A percentile compares a stretch with the other conserved stretches of the same genome.
Evolutionary conservation across 106 monocot species (phyloP).

Genomic region (Cymbidium sinense): DNA sequence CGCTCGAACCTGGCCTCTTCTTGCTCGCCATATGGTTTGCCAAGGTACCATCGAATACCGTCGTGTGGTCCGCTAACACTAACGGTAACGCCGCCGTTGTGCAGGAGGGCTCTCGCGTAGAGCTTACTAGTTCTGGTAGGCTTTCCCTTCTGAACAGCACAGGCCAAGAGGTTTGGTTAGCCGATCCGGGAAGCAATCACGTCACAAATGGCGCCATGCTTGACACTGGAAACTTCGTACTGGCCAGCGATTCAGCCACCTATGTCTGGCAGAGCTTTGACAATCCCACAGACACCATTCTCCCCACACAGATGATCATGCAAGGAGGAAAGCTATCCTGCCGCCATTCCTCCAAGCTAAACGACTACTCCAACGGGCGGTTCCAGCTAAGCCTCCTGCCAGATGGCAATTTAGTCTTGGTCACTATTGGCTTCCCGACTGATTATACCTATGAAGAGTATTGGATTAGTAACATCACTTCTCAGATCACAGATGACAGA

Average conservation of each 20-base stretch:
- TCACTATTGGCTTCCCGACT: background rate
- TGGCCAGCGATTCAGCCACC: background rate
- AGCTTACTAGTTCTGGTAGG: slow-evolving; percentile 1
- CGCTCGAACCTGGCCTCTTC: background rate
- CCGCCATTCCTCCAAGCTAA: background rate
- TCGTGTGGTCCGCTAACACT: slow-evolving; percentile 8
- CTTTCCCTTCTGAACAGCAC: background rate
- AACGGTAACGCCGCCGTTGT: background rate
- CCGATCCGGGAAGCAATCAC: background rate
- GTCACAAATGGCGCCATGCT: background rate
- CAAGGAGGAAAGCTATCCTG: background rate
- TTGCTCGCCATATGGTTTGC: slow-evolving; percentile 28
- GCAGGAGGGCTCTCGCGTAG: background rate
- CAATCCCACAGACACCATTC: slow-evolving; percentile 19
- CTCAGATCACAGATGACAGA: background rate
- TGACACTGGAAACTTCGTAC: slow-evolving; percentile 10
- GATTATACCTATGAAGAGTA: background rate
- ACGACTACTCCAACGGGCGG: slow-evolving; percentile 13
- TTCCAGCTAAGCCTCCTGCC: slow-evolving; percentile 5
- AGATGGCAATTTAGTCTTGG: slow-evolving; percentile 10
- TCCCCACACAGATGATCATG: slow-evolving; percentile 12
- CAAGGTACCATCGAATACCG: slow-evolving; percentile 11
- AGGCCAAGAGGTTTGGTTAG: slow-evolving; percentile 13
- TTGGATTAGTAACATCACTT: background rate
- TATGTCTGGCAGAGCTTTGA: slow-evolving; percentile 25